Evolutionary conservation across 768 basidiomycete genomes (phyloP).

Genomic region (Pleurotus tuoliensis): DNA sequence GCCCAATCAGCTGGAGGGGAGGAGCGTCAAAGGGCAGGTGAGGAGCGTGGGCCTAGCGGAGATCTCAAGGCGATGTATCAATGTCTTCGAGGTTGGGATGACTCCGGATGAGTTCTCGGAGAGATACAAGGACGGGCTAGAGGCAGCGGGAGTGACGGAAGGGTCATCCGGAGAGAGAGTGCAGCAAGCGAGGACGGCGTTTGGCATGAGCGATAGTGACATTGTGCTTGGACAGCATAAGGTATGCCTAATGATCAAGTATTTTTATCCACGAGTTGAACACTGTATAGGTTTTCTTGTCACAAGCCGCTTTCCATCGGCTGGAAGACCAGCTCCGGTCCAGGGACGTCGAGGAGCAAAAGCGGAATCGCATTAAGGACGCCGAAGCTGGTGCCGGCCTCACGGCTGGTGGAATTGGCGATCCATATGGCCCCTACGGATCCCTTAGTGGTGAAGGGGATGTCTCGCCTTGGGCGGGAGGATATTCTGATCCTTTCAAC

Average conservation of each 20-base stretch:
- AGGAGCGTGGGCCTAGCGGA: constrained; percentile 76
- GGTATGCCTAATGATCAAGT: constrained; percentile 36
- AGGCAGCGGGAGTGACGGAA: constrained; percentile 50
- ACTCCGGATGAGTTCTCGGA: constrained; percentile 83
- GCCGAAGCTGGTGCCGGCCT: constrained; percentile 71
- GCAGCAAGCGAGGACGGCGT: constrained; percentile 50
- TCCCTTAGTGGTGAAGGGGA: constrained; percentile 46
- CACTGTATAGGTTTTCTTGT: constrained; percentile 73
- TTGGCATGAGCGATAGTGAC: constrained; percentile 64
- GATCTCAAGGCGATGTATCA: constrained; percentile 62
- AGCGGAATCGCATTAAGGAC: constrained; percentile 73
- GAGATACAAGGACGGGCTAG: constrained; percentile 71
- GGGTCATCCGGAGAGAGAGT: constrained; percentile 59
- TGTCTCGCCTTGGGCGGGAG: constrained; percentile 28
- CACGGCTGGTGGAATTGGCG: constrained; percentile 48
- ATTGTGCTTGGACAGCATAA: constrained; percentile 80
- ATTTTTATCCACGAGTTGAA: not conserved
- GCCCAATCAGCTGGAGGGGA: constrained; percentile 90
- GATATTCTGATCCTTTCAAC: constrained; percentile 51
- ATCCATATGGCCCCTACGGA: constrained; percentile 79
- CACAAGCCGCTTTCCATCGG: constrained; percentile 78
- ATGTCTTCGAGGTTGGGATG: constrained; percentile 81
- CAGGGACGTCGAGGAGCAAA: constrained; percentile 82
- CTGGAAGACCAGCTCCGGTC: constrained; percentile 86
- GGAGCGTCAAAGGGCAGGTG: constrained; percentile 90